phyloP scores from a whole-genome alignment of 257 asterid genomes.

The Catharanthus roseus region DNA sequence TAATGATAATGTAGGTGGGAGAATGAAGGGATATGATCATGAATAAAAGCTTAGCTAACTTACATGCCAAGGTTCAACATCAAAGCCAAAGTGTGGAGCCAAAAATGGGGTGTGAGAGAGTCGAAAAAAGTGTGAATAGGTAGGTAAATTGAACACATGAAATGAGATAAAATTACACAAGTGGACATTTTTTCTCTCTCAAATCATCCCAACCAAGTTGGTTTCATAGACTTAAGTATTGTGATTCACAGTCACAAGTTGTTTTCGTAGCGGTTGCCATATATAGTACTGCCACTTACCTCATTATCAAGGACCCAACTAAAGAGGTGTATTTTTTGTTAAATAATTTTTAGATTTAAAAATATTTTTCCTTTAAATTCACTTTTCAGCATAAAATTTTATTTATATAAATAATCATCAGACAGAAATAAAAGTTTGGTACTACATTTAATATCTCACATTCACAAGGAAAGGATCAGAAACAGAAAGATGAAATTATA shows the following conservation, averaged over 20 bases:
- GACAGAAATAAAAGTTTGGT: no score
- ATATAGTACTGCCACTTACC: not conserved
- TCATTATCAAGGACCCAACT: no score
- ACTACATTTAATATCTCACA: not conserved
- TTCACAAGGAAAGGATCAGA: no score
- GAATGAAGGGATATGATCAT: not conserved
- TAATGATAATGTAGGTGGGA: conserved; percentile 14
- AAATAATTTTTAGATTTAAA: no score
- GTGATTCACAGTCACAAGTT: conserved; percentile 37
- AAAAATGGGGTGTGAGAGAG: conserved; percentile 29
- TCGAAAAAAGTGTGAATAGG: conserved; percentile 35
- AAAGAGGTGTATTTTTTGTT: no score
- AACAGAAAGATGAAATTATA: no score
- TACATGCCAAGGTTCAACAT: conserved; percentile 31
- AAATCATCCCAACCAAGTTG: conserved; percentile 37
- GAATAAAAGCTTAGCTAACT: conserved; percentile 14
- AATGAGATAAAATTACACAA: conserved; percentile 40
- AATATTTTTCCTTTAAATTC: no score
- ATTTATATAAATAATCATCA: no score
- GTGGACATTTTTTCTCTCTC: conserved; percentile 32
- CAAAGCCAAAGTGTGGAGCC: conserved; percentile 41
- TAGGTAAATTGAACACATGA: conserved; percentile 44
- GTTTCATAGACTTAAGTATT: conserved; percentile 26
- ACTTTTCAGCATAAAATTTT: no score
- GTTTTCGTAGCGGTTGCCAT: conserved; percentile 20